Conservation (phyloP, 129 eudicot genomes). For the Apium graveolens region DNA sequence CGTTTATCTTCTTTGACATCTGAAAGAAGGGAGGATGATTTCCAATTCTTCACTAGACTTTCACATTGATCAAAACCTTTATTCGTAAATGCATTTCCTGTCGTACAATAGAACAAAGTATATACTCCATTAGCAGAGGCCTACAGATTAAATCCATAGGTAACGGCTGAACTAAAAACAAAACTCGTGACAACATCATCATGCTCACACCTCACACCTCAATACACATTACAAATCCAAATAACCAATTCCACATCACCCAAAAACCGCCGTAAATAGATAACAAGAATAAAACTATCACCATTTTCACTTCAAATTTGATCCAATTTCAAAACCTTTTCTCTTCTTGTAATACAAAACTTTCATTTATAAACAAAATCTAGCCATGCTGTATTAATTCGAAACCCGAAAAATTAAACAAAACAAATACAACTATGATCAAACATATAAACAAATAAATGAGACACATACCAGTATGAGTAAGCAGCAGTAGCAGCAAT, state of each 20-base stretch:
- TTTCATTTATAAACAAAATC: background rate
- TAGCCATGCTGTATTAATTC: background rate
- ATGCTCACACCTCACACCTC: background rate
- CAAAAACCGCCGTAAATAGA: background rate
- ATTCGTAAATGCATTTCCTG: slow-evolving; percentile 28
- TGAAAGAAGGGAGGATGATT: slow-evolving; percentile 46
- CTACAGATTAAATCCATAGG: background rate
- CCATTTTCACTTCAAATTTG: background rate
- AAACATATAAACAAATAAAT: background rate
- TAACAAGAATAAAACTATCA: background rate
- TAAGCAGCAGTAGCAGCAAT: slow-evolving; percentile 27
- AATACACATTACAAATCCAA: background rate
- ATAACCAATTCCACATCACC: background rate
- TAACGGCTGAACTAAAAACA: background rate
- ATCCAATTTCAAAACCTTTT: background rate
- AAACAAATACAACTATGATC: background rate
- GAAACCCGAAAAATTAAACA: background rate
- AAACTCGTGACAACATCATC: background rate
- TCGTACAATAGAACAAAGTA: slow-evolving; percentile 9
- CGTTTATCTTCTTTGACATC: slow-evolving; percentile 50
- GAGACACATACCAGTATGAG: slow-evolving; percentile 21
- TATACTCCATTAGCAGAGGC: background rate
- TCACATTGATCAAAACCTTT: slow-evolving; percentile 47
- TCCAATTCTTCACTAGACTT: slow-evolving; percentile 62
- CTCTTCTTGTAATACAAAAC: background rate